Percentiles rank a stretch among this genome's conserved stretches.
Conservation (phyloP, 1,284 basidiomycete species). For the Xerocomus nothofagi region DNA sequence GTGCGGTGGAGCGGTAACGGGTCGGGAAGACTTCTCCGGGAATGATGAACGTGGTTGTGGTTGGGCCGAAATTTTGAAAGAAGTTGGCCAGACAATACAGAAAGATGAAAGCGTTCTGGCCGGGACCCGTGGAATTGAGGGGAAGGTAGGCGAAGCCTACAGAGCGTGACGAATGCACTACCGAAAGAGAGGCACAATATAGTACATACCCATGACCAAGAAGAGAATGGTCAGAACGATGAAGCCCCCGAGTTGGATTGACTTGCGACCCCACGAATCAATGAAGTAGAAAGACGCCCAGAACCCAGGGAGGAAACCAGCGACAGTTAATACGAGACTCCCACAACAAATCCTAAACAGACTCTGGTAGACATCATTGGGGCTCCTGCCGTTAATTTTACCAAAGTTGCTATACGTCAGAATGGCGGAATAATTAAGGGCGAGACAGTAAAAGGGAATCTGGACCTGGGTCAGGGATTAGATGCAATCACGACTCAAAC, state of each 20-base stretch:
- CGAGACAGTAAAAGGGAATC: conserved; percentile 62
- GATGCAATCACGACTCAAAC: neutral
- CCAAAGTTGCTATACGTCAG: conserved; percentile 35
- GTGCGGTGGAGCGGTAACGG: conserved; percentile 68
- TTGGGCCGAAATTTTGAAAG: conserved; percentile 64
- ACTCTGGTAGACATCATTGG: conserved; percentile 31
- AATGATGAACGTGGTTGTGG: conserved; percentile 71
- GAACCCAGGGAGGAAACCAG: conserved; percentile 55
- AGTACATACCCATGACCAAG: conserved; percentile 45
- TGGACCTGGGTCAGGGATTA: conserved; percentile 31
- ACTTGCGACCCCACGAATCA: conserved; percentile 52
- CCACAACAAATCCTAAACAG: conserved; percentile 36
- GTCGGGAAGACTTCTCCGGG: conserved; percentile 78
- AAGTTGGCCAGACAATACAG: conserved; percentile 63
- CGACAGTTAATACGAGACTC: conserved; percentile 49
- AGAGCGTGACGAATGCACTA: neutral
- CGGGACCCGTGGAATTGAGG: conserved; percentile 44
- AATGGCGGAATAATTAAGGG: conserved; percentile 56
- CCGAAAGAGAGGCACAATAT: neutral
- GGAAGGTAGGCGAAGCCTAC: conserved; percentile 57
- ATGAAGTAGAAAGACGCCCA: conserved; percentile 49
- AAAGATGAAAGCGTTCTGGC: conserved; percentile 54
- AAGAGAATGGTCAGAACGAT: conserved; percentile 52
- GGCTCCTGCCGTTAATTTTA: conserved; percentile 16
- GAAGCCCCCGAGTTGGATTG: conserved; percentile 64